These are phyloP conservation scores for Phyllosticta citrichinensis DNA, from an alignment of 2,329 filamentous ascomycete species.

Conservation along the genomic window DNA sequence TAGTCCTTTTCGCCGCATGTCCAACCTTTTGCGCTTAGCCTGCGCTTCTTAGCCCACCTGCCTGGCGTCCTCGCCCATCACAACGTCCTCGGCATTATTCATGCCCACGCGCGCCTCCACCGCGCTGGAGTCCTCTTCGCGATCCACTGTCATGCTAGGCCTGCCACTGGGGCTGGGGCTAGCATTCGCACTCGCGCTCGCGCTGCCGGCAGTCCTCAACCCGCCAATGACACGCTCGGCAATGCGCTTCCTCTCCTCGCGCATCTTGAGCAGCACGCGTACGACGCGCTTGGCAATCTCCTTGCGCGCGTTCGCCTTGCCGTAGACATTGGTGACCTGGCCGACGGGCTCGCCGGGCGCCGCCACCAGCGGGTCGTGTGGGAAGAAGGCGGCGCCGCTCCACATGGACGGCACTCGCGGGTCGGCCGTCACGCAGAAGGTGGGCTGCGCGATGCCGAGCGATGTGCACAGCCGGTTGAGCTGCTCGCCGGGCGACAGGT, in stretches of 20 bases:
- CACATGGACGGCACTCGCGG: conserved; percentile 20
- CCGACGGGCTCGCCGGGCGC: conserved; percentile 32
- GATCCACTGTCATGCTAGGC: background rate
- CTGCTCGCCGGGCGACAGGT: conserved; percentile 2
- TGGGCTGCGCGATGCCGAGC: conserved; percentile 9
- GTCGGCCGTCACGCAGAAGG: conserved; percentile 3
- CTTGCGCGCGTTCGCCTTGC: conserved; percentile 41
- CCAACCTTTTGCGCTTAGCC: no score
- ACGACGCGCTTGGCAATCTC: conserved; percentile 35
- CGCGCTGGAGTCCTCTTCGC: background rate
- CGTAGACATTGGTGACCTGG: conserved; percentile 32
- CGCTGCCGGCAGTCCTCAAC: conserved; percentile 2
- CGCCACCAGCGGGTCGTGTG: conserved; percentile 5
- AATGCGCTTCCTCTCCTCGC: conserved; percentile 15
- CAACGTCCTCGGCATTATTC: background rate
- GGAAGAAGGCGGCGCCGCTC: conserved; percentile 28
- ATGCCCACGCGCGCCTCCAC: background rate
- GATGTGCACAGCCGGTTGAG: conserved; percentile 3
- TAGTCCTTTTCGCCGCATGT: no score
- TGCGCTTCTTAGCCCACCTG: background rate
- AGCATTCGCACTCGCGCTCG: background rate
- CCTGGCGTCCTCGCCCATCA: background rate
- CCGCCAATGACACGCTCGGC: conserved; percentile 12
- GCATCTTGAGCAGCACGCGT: conserved; percentile 28
- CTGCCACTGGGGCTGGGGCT: background rate